Evolutionary conservation across 2,329 filamentous ascomycete genomes (phyloP).

Genomic region (Claviceps sp.): DNA sequence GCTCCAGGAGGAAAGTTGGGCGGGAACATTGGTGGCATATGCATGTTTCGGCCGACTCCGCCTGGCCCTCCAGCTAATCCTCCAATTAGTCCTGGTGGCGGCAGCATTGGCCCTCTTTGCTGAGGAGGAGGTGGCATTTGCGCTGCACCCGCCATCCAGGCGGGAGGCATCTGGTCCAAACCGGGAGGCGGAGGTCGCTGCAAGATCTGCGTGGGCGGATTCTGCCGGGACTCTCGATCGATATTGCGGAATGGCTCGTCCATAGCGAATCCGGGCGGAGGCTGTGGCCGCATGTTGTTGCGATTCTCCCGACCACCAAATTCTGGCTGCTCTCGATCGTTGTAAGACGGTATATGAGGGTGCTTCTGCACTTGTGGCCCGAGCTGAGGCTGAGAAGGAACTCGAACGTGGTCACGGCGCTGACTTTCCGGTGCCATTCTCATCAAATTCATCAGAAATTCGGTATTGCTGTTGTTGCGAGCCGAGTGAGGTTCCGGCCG

Average conservation of each 20-base stretch:
- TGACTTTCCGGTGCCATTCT: constrained; percentile 35
- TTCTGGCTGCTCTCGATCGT: constrained; percentile 35
- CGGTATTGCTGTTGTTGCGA: constrained; percentile 53
- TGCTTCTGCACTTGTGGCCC: constrained; percentile 15
- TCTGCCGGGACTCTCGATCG: constrained; percentile 33
- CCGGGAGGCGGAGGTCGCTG: constrained; percentile 50
- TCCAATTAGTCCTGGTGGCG: constrained; percentile 43
- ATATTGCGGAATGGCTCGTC: constrained; percentile 38
- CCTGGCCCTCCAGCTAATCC: constrained; percentile 19
- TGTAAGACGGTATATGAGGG: constrained; percentile 31
- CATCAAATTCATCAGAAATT: constrained; percentile 80
- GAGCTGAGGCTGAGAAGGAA: constrained; percentile 7
- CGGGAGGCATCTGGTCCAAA: constrained; percentile 45
- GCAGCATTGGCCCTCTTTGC: constrained; percentile 39
- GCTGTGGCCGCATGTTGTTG: constrained; percentile 27
- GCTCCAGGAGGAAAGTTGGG: constrained; percentile 43
- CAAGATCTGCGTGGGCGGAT: constrained; percentile 49
- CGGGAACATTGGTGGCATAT: constrained; percentile 45
- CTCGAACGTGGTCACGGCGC: constrained; percentile 32
- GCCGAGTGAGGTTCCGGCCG: constrained; percentile 29
- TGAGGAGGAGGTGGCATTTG: constrained; percentile 30
- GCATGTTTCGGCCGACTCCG: constrained; percentile 25
- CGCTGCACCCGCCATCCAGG: constrained; percentile 34
- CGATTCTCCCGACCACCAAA: constrained; percentile 22
- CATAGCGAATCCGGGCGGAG: constrained; percentile 36